Evolutionary conservation across 805 yeast species (phyloP).

Genomic region (Phaffomyces antillensis): DNA sequence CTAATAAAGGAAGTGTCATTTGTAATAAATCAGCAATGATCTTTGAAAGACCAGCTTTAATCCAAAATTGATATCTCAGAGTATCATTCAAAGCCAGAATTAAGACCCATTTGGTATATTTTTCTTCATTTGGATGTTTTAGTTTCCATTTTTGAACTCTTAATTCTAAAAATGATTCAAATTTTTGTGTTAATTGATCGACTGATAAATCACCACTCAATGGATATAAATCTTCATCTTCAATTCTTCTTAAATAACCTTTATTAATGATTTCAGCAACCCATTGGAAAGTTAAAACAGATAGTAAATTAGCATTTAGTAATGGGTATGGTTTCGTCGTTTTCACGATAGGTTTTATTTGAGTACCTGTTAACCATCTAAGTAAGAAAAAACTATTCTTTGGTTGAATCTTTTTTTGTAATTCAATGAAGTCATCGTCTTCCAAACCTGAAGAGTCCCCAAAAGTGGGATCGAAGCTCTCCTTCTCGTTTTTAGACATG

Average conservation of each 20-base stretch:
- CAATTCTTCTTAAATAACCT: constrained; percentile 59
- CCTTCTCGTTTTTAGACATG: background rate
- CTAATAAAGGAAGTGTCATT: constrained; percentile 59
- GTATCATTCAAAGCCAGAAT: constrained; percentile 30
- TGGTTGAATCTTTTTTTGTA: constrained; percentile 10
- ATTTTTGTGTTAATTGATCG: constrained; percentile 29
- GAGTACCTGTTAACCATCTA: constrained; percentile 11
- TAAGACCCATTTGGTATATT: constrained; percentile 19
- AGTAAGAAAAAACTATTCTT: constrained; percentile 14
- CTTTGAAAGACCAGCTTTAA: constrained; percentile 23
- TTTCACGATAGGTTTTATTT: constrained; percentile 17
- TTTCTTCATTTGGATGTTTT: constrained; percentile 21
- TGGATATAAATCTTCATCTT: constrained; percentile 46
- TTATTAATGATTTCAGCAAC: constrained; percentile 17
- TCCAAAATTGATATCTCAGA: constrained; percentile 27
- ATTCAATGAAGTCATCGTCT: background rate
- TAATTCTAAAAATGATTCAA: constrained; percentile 25
- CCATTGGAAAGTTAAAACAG: constrained; percentile 18
- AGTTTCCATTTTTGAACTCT: constrained; percentile 20
- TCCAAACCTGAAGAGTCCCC: background rate
- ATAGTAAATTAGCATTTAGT: constrained; percentile 14
- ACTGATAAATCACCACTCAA: constrained; percentile 31
- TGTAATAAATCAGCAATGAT: constrained; percentile 26
- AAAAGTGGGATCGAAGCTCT: background rate
- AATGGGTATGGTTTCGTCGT: constrained; percentile 14